These are phyloP conservation scores for Penicillium diatomitis DNA, from an alignment of 495 filamentous ascomycete genomes.

Conservation along the genomic window DNA sequence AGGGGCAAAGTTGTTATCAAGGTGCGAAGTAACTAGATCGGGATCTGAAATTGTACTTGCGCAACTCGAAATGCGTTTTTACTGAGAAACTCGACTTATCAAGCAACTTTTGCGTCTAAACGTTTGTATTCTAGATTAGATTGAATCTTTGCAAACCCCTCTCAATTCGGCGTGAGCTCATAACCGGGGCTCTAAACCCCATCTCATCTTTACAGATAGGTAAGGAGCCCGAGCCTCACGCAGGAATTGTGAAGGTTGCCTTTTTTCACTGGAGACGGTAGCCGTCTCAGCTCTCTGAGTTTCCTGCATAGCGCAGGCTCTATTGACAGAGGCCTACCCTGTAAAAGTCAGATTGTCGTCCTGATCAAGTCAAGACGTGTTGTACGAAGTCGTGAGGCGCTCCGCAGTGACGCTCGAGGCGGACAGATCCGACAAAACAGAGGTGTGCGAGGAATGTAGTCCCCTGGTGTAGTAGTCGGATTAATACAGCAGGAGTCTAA, in stretches of 20 bases:
- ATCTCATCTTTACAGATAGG: conserved; percentile 32
- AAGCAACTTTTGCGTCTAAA: background rate
- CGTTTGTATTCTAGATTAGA: background rate
- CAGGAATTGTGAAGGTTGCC: conserved; percentile 39
- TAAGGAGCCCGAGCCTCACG: conserved; percentile 41
- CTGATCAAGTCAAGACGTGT: conserved; percentile 39
- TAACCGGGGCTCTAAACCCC: background rate
- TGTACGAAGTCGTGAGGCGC: conserved; percentile 44
- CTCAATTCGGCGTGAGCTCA: background rate
- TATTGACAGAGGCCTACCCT: conserved; percentile 46
- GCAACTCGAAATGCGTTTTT: background rate
- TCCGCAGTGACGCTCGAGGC: conserved; percentile 35
- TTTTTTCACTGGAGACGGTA: conserved; percentile 27
- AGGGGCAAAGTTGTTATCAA: conserved; percentile 30
- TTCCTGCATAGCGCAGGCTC: conserved; percentile 39
- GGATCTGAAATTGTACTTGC: background rate
- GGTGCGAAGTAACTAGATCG: conserved; percentile 5
- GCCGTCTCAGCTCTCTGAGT: conserved; percentile 33
- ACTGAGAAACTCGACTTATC: background rate
- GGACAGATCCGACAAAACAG: conserved; percentile 36
- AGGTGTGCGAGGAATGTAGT: conserved; percentile 34
- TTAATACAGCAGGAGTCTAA: conserved; percentile 44
- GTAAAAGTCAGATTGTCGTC: conserved; percentile 39
- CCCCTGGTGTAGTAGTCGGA: conserved; percentile 48
- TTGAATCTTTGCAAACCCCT: background rate